Conservation (phyloP, 139 green algal species). For the Chlamydomonas sp. region DNA sequence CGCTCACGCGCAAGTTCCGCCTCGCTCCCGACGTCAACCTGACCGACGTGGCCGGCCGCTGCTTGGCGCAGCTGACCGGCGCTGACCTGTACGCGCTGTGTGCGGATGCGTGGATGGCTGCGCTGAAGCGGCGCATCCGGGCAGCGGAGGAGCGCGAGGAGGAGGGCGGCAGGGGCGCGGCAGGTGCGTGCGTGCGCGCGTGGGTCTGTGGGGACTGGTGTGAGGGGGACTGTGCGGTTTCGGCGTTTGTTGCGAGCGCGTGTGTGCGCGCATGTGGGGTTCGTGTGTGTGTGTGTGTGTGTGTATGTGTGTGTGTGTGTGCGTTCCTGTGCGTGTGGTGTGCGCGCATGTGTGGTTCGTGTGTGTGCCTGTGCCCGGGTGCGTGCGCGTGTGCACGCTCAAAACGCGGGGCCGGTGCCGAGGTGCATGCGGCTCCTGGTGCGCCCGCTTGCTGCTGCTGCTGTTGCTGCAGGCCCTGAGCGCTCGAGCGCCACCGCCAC, state of each 20-base stretch:
- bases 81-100: conserved; percentile 92
- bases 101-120: conserved; percentile 84
- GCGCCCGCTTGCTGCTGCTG: neutral
- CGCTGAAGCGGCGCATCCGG: conserved; percentile 38
- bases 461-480: neutral
- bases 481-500: neutral
- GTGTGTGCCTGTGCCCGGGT: neutral
- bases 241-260: no score
- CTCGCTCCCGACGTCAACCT: conserved; percentile 65
- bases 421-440: neutral
- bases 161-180: no score
- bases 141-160: neutral
- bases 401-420: neutral
- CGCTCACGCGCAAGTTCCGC: conserved; percentile 83
- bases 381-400: neutral
- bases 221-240: no score
- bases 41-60: conserved; percentile 39
- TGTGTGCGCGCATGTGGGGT: no score
- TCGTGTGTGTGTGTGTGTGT: conserved; percentile 1
- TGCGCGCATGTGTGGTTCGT: neutral
- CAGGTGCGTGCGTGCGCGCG: no score
- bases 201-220: conserved; percentile 6
- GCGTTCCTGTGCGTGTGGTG: neutral
- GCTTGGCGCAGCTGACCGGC: conserved; percentile 61
- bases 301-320: neutral